These are phyloP conservation scores for Amanita rimosa DNA, from an alignment of 768 basidiomycete species.

Conservation along the genomic window DNA sequence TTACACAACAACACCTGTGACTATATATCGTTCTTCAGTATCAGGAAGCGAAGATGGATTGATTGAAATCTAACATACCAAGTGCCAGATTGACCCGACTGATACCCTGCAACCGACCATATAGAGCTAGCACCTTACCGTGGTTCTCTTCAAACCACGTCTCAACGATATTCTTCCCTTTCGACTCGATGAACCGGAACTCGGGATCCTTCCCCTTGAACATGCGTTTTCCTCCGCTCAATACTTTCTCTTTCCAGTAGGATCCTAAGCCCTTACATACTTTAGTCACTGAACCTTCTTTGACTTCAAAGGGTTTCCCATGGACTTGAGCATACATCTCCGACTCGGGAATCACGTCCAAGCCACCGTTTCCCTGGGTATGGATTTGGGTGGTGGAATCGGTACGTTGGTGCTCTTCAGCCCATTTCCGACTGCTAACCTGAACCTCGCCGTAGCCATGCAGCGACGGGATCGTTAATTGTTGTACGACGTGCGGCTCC, in stretches of 20 bases:
- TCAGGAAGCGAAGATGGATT: too few relatives aligned
- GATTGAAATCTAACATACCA: not conserved
- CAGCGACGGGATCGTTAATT: conserved; percentile 2
- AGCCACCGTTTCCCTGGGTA: not conserved
- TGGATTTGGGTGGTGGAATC: not conserved
- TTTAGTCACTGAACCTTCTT: not conserved
- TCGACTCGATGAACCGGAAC: not conserved
- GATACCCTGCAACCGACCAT: not conserved
- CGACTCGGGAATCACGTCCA: not conserved
- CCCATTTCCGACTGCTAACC: not conserved
- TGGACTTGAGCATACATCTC: not conserved
- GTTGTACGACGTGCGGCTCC: not conserved
- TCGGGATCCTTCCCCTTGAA: not conserved
- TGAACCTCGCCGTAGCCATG: conserved; percentile 1
- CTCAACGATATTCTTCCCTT: not conserved
- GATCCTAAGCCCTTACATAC: too few relatives aligned
- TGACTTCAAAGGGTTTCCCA: not conserved
- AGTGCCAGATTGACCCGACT: not conserved
- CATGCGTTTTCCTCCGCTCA: not conserved
- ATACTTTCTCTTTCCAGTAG: too few relatives aligned
- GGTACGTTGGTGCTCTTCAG: not conserved
- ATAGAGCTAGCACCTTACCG: not conserved
- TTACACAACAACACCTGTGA: not conserved
- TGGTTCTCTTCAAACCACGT: conserved; percentile 1
- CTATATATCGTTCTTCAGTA: not conserved